Evolutionary conservation across 257 asterid species (phyloP), one percentile per base, ranked within the genome.

Genomic region (Schizonepeta tenuifolia): DNA sequence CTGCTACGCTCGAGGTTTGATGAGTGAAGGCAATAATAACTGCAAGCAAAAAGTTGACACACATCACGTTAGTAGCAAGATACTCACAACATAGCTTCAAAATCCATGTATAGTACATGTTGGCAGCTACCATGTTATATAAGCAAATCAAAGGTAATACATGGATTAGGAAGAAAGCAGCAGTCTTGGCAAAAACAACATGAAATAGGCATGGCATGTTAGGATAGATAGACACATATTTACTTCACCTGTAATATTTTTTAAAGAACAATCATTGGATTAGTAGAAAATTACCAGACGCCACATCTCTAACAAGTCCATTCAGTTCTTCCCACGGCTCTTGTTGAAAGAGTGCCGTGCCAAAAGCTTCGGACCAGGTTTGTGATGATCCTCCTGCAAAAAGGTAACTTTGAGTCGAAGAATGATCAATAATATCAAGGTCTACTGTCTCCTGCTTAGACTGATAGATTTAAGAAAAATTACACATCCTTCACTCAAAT

Each of bases 371-470:
- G 73, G 82, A 60, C 87, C 78, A 66, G 89, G 86, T 75, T 88
- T 70, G 35, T 79, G 85, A 75, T 89, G 96, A 69, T 91, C 97
- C 81, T 89, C 97, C 99, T 94, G 96, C 82, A 76, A 79, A 77
- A 63, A 65, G 46, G 1, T 1, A 24, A 24, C 26, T 24, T 24
- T 24, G 26, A 24, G 26, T 24, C 26, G 2, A 24, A 24, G 1
- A 24, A 24, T 24, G 26, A 24, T 1, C 2, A 24, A 24, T 24
- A 24, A 24, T 24, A 24, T 24, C 26, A 24, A 24, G 26, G 26
- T 24, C 26, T 24, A 24, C 26, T 24, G 26, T 24, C 1, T 24
- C 26, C 26, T 24, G 26, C 26, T 24, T 24, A 24, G 1, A 24
- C 26, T 24, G 26, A 24, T 24, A 24, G 26, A 24, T 24, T 2